Conservation (phyloP, 768 basidiomycete species). For the Sistotremastrum niveocremeum region DNA sequence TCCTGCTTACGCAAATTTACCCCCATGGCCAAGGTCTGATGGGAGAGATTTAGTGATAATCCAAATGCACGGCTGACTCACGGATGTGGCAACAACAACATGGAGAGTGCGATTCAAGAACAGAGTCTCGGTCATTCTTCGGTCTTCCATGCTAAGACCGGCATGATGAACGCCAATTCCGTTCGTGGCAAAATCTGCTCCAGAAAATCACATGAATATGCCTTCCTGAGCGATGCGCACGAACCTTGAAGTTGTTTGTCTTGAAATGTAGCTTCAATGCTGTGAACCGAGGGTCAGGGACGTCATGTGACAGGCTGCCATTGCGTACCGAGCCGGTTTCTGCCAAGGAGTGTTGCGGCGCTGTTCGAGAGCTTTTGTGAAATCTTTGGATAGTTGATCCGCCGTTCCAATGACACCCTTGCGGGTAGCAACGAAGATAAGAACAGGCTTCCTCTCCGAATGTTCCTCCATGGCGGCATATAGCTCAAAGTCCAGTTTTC, state of each 20-base stretch:
- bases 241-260: conserved; percentile 59
- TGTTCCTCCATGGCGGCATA: conserved; percentile 63
- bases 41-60: neutral
- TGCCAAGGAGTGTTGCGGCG: conserved; percentile 55
- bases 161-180: conserved; percentile 93
- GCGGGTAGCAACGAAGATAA: conserved; percentile 82
- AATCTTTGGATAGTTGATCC: conserved; percentile 63
- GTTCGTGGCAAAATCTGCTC: conserved; percentile 42
- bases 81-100: conserved; percentile 74
- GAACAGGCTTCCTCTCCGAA: conserved; percentile 65
- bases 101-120: conserved; percentile 52
- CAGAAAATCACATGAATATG: neutral
- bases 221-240: neutral
- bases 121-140: conserved; percentile 57
- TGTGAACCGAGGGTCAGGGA: conserved; percentile 15
- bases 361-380: conserved; percentile 37
- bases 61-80: conserved; percentile 21
- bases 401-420: conserved; percentile 69
- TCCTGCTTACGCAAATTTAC: conserved; percentile 74
- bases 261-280: conserved; percentile 41
- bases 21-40: conserved; percentile 86
- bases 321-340: conserved; percentile 35
- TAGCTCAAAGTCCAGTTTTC: conserved; percentile 56
- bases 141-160: conserved; percentile 62
- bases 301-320: neutral